Evolutionary conservation across 1,139 yeast genomes (phyloP).

Genomic region (Yamadazyma kanchanaburiensis): DNA sequence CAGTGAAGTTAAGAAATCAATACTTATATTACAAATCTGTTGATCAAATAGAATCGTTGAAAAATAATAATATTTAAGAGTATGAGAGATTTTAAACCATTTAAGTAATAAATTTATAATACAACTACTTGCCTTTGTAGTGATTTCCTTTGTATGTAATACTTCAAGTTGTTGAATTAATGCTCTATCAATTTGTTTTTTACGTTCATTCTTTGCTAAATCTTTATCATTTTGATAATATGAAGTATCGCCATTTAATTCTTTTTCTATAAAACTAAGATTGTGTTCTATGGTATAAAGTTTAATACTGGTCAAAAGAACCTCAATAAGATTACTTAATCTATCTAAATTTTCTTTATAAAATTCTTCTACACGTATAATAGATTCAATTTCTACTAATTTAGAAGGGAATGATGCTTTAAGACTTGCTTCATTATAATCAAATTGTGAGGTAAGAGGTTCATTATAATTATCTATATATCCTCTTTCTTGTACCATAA

Average conservation of each 20-base stretch:
- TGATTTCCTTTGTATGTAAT: conserved; percentile 57
- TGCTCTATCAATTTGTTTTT: conserved; percentile 21
- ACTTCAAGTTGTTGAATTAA: conserved; percentile 50
- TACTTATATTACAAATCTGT: conserved; percentile 46
- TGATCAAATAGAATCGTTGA: conserved; percentile 73
- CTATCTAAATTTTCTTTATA: conserved; percentile 52
- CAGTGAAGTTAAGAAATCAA: conserved; percentile 38
- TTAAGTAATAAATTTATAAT: conserved; percentile 51
- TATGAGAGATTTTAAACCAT: conserved; percentile 81
- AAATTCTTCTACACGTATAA: conserved; percentile 58
- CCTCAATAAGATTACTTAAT: conserved; percentile 60
- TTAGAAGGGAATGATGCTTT: conserved; percentile 27
- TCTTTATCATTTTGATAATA: conserved; percentile 16
- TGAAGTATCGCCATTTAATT: conserved; percentile 35
- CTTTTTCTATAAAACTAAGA: conserved; percentile 35
- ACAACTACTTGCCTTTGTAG: conserved; percentile 60
- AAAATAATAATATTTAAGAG: conserved; percentile 75
- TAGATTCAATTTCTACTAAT: conserved; percentile 34
- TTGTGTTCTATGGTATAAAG: conserved; percentile 40
- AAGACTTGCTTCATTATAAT: conserved; percentile 16
- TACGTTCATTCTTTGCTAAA: conserved; percentile 15
- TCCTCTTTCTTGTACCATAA: conserved; percentile 78
- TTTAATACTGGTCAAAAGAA: conserved; percentile 60
- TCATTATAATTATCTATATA: conserved; percentile 33
- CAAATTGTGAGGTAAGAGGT: conserved; percentile 15